Base-by-base conservation (phyloP, 495 filamentous ascomycete species). In the Xanthoparmelia taractica region DNA sequence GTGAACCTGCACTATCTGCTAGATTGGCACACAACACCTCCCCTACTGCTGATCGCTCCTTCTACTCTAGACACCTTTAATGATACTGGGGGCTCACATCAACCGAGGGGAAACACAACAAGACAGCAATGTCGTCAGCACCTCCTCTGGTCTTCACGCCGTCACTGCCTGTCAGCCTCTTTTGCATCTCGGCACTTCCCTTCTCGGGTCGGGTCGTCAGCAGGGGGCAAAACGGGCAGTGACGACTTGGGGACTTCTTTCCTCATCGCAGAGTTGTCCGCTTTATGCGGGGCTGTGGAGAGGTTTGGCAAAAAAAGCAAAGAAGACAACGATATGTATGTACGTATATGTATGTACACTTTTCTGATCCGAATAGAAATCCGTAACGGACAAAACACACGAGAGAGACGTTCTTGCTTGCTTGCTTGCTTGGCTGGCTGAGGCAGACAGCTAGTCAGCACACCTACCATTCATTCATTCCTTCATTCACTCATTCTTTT, bases 241-340 rank as follows among this genome's bases (percentile, higher is more conserved):
- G 56, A 29, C 4, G 59, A 17, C 55, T n/a, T 45, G 43, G 55
- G 37, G 37, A 23, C 52, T 37, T 29, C 64, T 58, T 64, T 61
- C n/a, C 64, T 67, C 64, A 62, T 65, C 58, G 60, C 60, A 52
- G 57, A 23, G n/a, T n/a, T 2, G 8, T 8, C 8, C 48, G 61
- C 62, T 67, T 58, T 27, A 67, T 8, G 62, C 50, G 29, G 27
- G 48, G 15, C 62, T 67, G 62, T 37, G 65, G 29, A 67, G 65
- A 67, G 65, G 57, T 60, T 25, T 3, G 36, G 27, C n/a, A n/a
- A n/a, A n/a, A n/a, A n/a, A n/a, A n/a, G n/a, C n/a, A n/a, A n/a
- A n/a, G n/a, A n/a, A n/a, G n/a, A n/a, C n/a, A n/a, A n/a, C n/a
- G n/a, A n/a, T n/a, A n/a, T n/a, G n/a, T n/a, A n/a, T n/a, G n/a